These are phyloP conservation scores for Babesia bigemina DNA, from an alignment of 169 alveolate genomes.

Conservation along the genomic window DNA sequence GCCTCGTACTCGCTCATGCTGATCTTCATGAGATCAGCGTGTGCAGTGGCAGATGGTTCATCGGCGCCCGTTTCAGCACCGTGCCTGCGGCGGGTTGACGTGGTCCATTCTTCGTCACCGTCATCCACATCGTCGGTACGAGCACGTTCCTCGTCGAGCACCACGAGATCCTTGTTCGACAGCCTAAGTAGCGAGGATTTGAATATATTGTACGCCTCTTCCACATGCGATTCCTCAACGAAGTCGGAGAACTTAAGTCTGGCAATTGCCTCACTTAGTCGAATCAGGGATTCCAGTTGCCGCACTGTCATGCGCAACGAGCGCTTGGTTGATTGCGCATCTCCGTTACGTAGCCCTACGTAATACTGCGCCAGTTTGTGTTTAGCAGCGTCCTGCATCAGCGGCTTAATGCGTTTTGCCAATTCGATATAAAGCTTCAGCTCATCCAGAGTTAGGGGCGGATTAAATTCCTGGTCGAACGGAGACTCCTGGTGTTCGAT, in stretches of 20 bases:
- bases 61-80: slow-evolving; percentile 4
- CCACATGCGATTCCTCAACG: slow-evolving; percentile 89
- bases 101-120: neutral
- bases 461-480: slow-evolving; percentile 45
- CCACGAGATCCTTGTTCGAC: slow-evolving; percentile 70
- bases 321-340: slow-evolving; percentile 84
- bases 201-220: slow-evolving; percentile 91
- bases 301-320: slow-evolving; percentile 95
- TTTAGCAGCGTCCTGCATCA: slow-evolving; percentile 90
- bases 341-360: slow-evolving; percentile 89
- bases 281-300: slow-evolving; percentile 92
- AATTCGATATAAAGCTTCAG: slow-evolving; percentile 88
- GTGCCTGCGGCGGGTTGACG: neutral
- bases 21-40: slow-evolving; percentile 41
- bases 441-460: slow-evolving; percentile 83
- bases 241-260: slow-evolving; percentile 89
- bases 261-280: slow-evolving; percentile 95
- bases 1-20: slow-evolving; percentile 72
- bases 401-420: slow-evolving; percentile 90
- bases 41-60: neutral
- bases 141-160: slow-evolving; percentile 53
- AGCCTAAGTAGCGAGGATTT: slow-evolving; percentile 82
- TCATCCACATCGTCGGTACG: slow-evolving; percentile 28
- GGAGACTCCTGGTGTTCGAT: slow-evolving; percentile 31
- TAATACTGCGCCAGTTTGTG: slow-evolving; percentile 87